These are phyloP conservation scores for Russula sp. DNA, from an alignment of 768 basidiomycete genomes.

Conservation along the genomic window DNA sequence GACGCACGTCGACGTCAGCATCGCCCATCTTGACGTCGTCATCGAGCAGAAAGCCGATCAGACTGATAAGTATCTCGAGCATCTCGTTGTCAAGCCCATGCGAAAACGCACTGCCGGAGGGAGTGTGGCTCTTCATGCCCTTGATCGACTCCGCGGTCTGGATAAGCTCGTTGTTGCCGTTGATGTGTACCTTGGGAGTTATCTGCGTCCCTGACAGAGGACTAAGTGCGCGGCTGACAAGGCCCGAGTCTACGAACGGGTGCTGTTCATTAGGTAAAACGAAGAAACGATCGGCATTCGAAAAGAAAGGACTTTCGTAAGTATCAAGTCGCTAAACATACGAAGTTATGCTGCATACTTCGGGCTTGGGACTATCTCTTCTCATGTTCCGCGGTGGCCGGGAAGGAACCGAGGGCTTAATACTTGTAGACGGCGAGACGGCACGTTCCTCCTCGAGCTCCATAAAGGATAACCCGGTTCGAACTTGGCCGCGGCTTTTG, in stretches of 20 bases:
- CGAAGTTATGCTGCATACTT: slow-evolving; percentile 10
- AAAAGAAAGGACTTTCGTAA: background rate
- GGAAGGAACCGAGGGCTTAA: slow-evolving; percentile 38
- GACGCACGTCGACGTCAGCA: slow-evolving; percentile 84
- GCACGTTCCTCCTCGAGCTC: background rate
- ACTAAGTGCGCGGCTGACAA: slow-evolving; percentile 84
- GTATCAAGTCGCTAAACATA: background rate
- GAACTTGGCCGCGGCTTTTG: slow-evolving; percentile 32
- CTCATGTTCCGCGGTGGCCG: slow-evolving; percentile 62
- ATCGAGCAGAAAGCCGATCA: slow-evolving; percentile 90
- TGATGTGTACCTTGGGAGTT: slow-evolving; percentile 39
- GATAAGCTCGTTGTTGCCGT: slow-evolving; percentile 68
- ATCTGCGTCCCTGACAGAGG: slow-evolving; percentile 65
- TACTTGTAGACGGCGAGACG: slow-evolving; percentile 18
- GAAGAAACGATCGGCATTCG: slow-evolving; percentile 4
- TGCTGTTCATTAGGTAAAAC: slow-evolving; percentile 14
- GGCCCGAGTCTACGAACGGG: slow-evolving; percentile 35
- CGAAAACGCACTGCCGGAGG: slow-evolving; percentile 75
- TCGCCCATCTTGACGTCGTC: slow-evolving; percentile 85
- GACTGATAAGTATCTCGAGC: slow-evolving; percentile 75
- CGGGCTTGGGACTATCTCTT: slow-evolving; percentile 31
- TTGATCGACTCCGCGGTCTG: slow-evolving; percentile 79
- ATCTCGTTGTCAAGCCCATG: slow-evolving; percentile 61
- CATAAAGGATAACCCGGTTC: slow-evolving; percentile 49
- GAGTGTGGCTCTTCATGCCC: slow-evolving; percentile 56